A percentile compares a stretch with the other conserved stretches of the same genome.
These are phyloP conservation scores for Tephrocybe sp. DNA, from an alignment of 768 basidiomycete species.

Conservation along the genomic window DNA sequence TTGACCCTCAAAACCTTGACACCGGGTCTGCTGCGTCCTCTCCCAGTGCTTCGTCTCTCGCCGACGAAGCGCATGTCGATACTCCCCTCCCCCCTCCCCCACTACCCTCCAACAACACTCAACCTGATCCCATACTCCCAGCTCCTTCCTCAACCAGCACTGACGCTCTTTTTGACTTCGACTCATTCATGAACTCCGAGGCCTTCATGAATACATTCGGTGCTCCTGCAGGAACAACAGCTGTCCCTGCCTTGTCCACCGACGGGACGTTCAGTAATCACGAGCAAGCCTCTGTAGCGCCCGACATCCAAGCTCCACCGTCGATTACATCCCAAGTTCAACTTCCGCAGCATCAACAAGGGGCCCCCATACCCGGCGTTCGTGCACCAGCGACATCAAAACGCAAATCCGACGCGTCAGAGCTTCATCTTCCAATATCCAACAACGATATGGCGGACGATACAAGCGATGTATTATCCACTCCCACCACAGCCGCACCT, in stretches of 20 bases:
- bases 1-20: constrained; percentile 11
- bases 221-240: neutral
- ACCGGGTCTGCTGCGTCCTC: constrained; percentile 3
- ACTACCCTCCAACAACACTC: neutral
- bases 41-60: constrained; percentile 7
- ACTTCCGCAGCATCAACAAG: constrained; percentile 6
- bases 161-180: too few relatives aligned
- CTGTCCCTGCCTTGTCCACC: constrained; percentile 3
- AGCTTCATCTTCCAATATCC: neutral
- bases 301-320: neutral
- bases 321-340: neutral
- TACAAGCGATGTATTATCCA: neutral
- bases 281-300: neutral
- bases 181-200: constrained; percentile 15
- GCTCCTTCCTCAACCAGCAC: too few relatives aligned
- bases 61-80: constrained; percentile 7
- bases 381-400: constrained; percentile 9
- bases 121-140: neutral
- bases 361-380: constrained; percentile 11
- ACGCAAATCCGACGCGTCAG: constrained; percentile 19
- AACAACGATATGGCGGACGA: neutral
- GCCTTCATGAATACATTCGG: neutral
- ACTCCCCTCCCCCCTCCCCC: neutral
- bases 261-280: constrained; percentile 7
- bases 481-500: neutral